These are phyloP conservation scores for Teunomyces gatunensis DNA, from an alignment of 805 yeast species.

Conservation along the genomic window DNA sequence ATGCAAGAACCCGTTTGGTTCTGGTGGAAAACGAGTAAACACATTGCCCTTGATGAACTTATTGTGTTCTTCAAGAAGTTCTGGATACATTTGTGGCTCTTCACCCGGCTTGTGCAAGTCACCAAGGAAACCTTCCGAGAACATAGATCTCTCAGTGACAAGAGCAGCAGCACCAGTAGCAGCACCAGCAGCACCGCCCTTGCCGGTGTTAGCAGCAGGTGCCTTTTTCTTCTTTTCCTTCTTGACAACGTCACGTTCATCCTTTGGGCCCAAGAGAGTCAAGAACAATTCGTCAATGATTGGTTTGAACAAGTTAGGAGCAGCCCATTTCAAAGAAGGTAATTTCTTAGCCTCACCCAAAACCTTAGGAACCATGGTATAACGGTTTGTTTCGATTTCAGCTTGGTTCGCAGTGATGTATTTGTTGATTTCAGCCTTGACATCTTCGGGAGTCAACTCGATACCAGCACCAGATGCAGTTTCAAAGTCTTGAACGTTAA, in stretches of 20 bases:
- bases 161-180: conserved; percentile 15
- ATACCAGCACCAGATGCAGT: conserved; percentile 77
- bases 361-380: conserved; percentile 71
- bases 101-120: conserved; percentile 94
- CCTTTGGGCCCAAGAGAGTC: conserved; percentile 85
- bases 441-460: conserved; percentile 63
- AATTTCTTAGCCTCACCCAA: conserved; percentile 74
- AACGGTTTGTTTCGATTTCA: conserved; percentile 69
- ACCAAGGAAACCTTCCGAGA: conserved; percentile 92
- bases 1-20: conserved; percentile 96
- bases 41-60: conserved; percentile 78
- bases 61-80: conserved; percentile 77
- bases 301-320: conserved; percentile 83
- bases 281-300: conserved; percentile 76
- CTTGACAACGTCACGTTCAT: conserved; percentile 83
- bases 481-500: conserved; percentile 50
- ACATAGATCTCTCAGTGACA: conserved; percentile 64
- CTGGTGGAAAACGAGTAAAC: conserved; percentile 96
- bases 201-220: conserved; percentile 14
- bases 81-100: conserved; percentile 87
- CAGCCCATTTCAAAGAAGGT: conserved; percentile 86
- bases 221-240: conserved; percentile 65
- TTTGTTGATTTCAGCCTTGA: conserved; percentile 51
- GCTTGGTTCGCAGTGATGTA: conserved; percentile 60
- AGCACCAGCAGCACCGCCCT: conserved; percentile 7